A percentile compares a stretch with the other conserved stretches of the same genome.
These are phyloP conservation scores for Filobasidium floriforme DNA, from an alignment of 768 basidiomycete species.

Conservation along the genomic window DNA sequence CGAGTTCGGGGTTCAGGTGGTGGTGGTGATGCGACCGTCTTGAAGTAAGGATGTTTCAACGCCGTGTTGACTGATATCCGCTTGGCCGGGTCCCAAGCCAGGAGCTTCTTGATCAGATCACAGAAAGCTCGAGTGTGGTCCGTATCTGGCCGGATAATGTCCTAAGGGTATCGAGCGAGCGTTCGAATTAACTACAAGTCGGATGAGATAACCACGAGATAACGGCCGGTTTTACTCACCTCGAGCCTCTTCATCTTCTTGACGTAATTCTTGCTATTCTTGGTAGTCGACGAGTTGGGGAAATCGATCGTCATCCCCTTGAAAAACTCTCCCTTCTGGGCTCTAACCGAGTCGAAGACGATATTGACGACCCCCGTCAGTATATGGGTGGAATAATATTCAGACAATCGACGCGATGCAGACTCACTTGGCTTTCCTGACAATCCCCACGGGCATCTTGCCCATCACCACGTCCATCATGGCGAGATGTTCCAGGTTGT, in stretches of 20 bases:
- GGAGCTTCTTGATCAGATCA: constrained; percentile 75
- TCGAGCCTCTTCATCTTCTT: constrained; percentile 68
- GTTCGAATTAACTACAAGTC: constrained; percentile 48
- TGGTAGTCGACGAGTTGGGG: constrained; percentile 78
- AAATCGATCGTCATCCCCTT: constrained; percentile 78
- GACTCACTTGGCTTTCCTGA: constrained; percentile 39
- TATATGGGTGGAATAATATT: no score
- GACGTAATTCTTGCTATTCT: constrained; percentile 90
- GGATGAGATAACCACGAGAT: constrained; percentile 65
- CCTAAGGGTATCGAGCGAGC: constrained; percentile 52
- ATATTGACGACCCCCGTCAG: constrained; percentile 35
- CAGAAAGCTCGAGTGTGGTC: constrained; percentile 54
- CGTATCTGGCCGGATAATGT: constrained; percentile 30
- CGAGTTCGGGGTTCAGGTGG: neutral
- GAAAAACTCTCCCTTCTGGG: constrained; percentile 81
- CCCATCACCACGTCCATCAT: constrained; percentile 99
- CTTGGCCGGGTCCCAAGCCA: constrained; percentile 81
- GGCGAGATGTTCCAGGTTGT: constrained; percentile 95
- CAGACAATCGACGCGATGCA: neutral
- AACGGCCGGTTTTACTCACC: constrained; percentile 51
- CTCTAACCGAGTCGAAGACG: constrained; percentile 54
- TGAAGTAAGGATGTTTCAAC: constrained; percentile 76
- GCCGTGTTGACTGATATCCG: constrained; percentile 84
- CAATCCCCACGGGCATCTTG: constrained; percentile 81
- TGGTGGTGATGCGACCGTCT: neutral